phyloP scores from a whole-genome alignment of 2,329 filamentous ascomycete genomes.

The Trichoderma simmonsii region DNA sequence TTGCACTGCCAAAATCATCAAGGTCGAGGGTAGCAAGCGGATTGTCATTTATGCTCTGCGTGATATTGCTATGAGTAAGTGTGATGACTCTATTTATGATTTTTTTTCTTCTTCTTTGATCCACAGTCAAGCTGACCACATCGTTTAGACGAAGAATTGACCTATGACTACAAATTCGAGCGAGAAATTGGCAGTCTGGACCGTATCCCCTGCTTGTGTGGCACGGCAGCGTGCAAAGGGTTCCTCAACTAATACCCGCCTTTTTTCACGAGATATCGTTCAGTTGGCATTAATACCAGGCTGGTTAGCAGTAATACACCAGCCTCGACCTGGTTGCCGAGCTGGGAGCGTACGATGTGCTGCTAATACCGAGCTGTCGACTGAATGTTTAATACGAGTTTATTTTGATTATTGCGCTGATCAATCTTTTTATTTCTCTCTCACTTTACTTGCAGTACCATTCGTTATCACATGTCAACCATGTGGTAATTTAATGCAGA shows the following conservation, averaged over 20 bases:
- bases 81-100: neutral
- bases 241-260: slow-evolving; percentile 81
- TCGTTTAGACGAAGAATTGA: slow-evolving; percentile 86
- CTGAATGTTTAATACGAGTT: slow-evolving; percentile 5
- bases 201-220: slow-evolving; percentile 95
- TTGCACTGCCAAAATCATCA: slow-evolving; percentile 99
- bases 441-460: neutral
- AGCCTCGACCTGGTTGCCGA: neutral
- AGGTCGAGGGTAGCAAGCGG: slow-evolving; percentile 94
- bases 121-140: slow-evolving; percentile 26
- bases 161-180: slow-evolving; percentile 99
- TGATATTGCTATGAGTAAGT: slow-evolving; percentile 91
- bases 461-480: slow-evolving; percentile 7
- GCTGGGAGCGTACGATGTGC: neutral
- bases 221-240: slow-evolving; percentile 93
- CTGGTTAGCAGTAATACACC: neutral
- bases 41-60: slow-evolving; percentile 98
- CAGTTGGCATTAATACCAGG: neutral
- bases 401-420: neutral
- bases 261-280: neutral
- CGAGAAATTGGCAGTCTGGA: slow-evolving; percentile 92
- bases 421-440: neutral
- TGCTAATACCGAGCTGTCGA: neutral
- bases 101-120: neutral
- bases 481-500: neutral